phyloP scores from a whole-genome alignment of 768 basidiomycete species.

The Boletus tomentosulus region DNA sequence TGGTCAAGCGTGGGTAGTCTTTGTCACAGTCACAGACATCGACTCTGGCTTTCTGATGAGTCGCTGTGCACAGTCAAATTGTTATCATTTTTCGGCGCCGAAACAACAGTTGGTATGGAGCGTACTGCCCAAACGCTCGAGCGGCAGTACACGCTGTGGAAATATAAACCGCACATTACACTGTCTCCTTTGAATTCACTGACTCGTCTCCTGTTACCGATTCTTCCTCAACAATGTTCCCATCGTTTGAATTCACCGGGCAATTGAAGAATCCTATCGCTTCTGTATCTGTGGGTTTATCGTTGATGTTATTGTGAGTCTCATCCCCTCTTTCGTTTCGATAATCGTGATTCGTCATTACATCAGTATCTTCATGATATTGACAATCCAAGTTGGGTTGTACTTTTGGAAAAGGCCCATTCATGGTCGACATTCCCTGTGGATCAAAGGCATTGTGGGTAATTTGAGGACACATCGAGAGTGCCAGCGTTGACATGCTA shows the following conservation, averaged over 20 bases:
- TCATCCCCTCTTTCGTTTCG: neutral
- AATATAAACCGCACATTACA: slow-evolving; percentile 8
- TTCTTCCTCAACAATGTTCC: slow-evolving; percentile 4
- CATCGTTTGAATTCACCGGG: slow-evolving; percentile 1
- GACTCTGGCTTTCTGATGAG: neutral
- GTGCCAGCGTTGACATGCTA: neutral
- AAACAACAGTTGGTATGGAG: neutral
- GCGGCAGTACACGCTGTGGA: neutral
- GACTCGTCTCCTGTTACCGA: neutral
- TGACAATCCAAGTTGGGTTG: slow-evolving; percentile 22
- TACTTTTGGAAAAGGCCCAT: slow-evolving; percentile 18
- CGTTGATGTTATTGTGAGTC: slow-evolving; percentile 11
- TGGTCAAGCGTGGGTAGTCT: neutral
- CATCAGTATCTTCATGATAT: slow-evolving; percentile 15
- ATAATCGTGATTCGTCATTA: neutral
- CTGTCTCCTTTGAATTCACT: neutral
- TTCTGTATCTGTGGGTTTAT: slow-evolving; percentile 12
- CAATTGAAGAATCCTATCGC: neutral
- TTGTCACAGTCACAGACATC: neutral
- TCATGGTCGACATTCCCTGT: slow-evolving; percentile 15
- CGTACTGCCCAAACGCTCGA: neutral
- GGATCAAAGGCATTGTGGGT: slow-evolving; percentile 22
- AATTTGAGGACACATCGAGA: neutral
- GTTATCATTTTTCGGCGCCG: neutral
- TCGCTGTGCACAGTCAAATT: neutral